Evolutionary conservation across 768 basidiomycete species (phyloP).

Genomic region (Tylopilus felleus): DNA sequence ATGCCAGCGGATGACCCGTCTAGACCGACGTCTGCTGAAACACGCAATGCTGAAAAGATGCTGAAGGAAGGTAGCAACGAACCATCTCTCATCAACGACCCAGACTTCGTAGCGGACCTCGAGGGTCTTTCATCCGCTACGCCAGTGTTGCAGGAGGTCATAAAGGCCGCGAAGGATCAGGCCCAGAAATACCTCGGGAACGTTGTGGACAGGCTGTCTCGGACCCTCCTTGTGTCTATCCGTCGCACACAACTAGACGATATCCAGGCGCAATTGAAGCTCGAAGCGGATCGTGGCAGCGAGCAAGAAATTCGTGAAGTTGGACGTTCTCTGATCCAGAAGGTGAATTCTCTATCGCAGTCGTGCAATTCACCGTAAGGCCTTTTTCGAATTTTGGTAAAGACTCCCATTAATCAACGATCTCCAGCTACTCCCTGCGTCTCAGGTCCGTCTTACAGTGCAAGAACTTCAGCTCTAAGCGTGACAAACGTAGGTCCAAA

Average conservation of each 20-base stretch:
- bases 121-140: conserved; percentile 8
- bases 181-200: conserved; percentile 19
- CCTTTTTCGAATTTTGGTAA: not conserved
- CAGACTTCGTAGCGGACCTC: conserved; percentile 24
- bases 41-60: conserved; percentile 14
- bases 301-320: conserved; percentile 18
- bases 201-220: conserved; percentile 18
- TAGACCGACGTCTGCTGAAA: conserved; percentile 14
- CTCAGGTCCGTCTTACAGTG: conserved; percentile 7
- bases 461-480: not conserved
- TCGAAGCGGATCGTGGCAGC: conserved; percentile 8
- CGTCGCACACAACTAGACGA: conserved; percentile 20
- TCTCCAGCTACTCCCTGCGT: conserved; percentile 14
- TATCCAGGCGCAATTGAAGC: conserved; percentile 9
- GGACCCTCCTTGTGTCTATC: conserved; percentile 7
- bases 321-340: conserved; percentile 13
- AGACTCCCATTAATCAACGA: not conserved
- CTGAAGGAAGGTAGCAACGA: conserved; percentile 22
- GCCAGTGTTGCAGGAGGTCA: conserved; percentile 18
- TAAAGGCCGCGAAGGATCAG: conserved; percentile 9
- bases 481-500: conserved; percentile 3
- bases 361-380: conserved; percentile 19
- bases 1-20: not conserved
- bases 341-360: conserved; percentile 17
- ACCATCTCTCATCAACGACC: conserved; percentile 18